These are phyloP conservation scores for Rusavskia elegans DNA, from an alignment of 495 filamentous ascomycete genomes.

Conservation along the genomic window DNA sequence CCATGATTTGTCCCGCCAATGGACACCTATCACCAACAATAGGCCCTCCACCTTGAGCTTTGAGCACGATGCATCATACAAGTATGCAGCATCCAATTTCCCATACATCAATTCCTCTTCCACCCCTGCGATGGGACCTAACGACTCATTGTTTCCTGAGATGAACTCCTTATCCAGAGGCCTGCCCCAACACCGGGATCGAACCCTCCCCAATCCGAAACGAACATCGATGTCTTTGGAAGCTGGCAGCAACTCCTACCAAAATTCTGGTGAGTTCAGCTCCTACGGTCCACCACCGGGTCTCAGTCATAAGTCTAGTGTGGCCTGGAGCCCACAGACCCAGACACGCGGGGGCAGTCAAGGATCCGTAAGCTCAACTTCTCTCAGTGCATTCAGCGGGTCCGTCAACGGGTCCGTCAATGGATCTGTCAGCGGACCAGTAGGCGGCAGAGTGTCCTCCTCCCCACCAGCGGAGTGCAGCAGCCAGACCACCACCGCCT, in stretches of 20 bases:
- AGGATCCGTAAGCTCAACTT: not conserved
- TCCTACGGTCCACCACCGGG: not conserved
- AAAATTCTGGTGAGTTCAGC: not conserved
- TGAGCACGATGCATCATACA: conserved; percentile 5
- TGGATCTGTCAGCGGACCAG: too few relatives aligned
- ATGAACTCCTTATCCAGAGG: conserved; percentile 12
- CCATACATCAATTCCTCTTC: conserved; percentile 1
- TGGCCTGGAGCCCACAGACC: not conserved
- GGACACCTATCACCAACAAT: conserved; percentile 4
- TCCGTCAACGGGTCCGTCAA: not conserved
- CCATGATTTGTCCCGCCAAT: conserved; percentile 4
- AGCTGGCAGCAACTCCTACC: not conserved
- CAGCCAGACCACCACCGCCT: not conserved
- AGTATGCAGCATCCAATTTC: conserved; percentile 2
- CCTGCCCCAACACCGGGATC: conserved; percentile 9
- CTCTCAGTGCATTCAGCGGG: not conserved
- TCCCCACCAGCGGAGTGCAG: not conserved
- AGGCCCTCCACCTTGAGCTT: not conserved
- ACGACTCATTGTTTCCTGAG: conserved; percentile 4
- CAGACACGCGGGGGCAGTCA: not conserved
- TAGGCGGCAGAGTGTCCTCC: not conserved
- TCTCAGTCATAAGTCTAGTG: not conserved
- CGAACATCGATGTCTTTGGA: not conserved
- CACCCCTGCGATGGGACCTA: not conserved
- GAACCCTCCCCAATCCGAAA: conserved; percentile 25